Conservation (phyloP, 2,329 filamentous ascomycete genomes). For the Talaromyces sp. region DNA sequence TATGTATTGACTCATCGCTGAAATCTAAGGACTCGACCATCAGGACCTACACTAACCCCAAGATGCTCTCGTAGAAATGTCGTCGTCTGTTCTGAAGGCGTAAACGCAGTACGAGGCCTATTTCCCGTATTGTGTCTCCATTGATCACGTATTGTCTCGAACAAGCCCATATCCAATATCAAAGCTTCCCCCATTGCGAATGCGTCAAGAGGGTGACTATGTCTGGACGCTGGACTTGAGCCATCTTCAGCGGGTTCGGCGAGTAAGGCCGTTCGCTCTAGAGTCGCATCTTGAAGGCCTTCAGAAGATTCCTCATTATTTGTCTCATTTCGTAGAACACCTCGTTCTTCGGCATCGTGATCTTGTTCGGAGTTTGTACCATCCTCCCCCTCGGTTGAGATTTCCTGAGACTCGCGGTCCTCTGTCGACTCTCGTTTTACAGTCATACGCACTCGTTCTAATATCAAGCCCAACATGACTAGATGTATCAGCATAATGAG, state of each 20-base stretch:
- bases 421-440: slow-evolving; percentile 19
- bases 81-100: slow-evolving; percentile 34
- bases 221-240: slow-evolving; percentile 20
- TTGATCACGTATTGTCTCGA: slow-evolving; percentile 37
- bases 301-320: neutral
- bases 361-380: slow-evolving; percentile 42
- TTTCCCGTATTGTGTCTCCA: slow-evolving; percentile 32
- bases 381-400: slow-evolving; percentile 23
- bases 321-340: slow-evolving; percentile 43
- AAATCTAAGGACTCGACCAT: slow-evolving; percentile 34
- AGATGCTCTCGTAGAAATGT: slow-evolving; percentile 38
- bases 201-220: slow-evolving; percentile 36
- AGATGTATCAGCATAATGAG: slow-evolving; percentile 55
- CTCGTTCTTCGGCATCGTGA: slow-evolving; percentile 59
- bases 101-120: slow-evolving; percentile 25
- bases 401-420: slow-evolving; percentile 17
- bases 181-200: slow-evolving; percentile 37
- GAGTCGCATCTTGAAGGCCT: slow-evolving; percentile 19
- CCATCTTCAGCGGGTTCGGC: slow-evolving; percentile 32
- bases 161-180: slow-evolving; percentile 37
- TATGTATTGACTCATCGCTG: slow-evolving; percentile 20
- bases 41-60: slow-evolving; percentile 34
- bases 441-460: slow-evolving; percentile 51
- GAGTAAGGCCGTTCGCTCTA: slow-evolving; percentile 29
- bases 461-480: slow-evolving; percentile 53